Base-by-base conservation (phyloP, 2,329 filamentous ascomycete genomes). In the Talaromyces sp. region DNA sequence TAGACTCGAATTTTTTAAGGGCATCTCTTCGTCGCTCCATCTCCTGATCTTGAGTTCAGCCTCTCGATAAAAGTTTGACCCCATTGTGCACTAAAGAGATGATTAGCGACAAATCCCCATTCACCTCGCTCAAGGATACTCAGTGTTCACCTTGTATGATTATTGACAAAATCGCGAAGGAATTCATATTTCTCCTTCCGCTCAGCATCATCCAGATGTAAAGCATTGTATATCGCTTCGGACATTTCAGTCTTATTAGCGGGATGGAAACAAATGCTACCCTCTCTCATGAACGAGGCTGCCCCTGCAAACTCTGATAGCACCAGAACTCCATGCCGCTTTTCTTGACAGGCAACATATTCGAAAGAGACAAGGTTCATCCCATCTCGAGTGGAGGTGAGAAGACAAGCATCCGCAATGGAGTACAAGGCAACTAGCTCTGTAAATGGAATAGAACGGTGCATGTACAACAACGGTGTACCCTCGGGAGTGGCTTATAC, bases 321-420 rank as follows among this genome's bases (percentile, higher is more conserved):
- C 48, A 97, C 91, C 82, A 97, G 89, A 47, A 92, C 89, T 42
- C 93, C 93, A 68, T 96, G 89, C 49, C 88, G 85, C 65, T 93
- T 83, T 62, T 87, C 83, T 70, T 97, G 93, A 19, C 90, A 92
- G 14, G 92, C 92, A 56, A 97, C 94, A 75, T 97, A 97, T 74
- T 97, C 93, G 74, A 96, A 97, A 0, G 91, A 93, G 17, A 97
- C 93, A 13, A 97, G 82, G 72, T 97, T 97, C 92, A 97, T 97
- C 66, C 93, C 93, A 67, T 97, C 93, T 39, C 93, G 87, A 4
- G 89, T 96, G 0, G 89, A 96, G 3, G 88, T 93, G 36, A 95
- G 90, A 4, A 97, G 81, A 68, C 91, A 96, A 44, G 89, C 88
- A 68, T 96, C 92, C 2, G 90, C 91, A 16, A 93, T 85, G 17